Evolutionary conservation across 768 basidiomycete genomes (phyloP), one percentile per base, ranked within the genome.

Genomic region (Hortiboletus flavorubellus): DNA sequence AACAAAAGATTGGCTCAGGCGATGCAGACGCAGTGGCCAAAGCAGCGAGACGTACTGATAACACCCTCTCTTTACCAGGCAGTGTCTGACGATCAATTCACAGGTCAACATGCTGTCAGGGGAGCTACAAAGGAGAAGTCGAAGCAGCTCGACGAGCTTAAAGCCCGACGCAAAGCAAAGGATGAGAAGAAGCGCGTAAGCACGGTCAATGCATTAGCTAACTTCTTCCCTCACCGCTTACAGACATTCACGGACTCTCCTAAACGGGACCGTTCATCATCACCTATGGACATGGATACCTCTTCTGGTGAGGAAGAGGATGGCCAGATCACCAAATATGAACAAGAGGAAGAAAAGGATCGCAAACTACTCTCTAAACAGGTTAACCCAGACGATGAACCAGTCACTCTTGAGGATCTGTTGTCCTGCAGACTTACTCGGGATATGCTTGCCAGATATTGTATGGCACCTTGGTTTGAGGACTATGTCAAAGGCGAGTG

Each of bases 201-300:
- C 69, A 39, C 48, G 18, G 35, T 16, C 9, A 16, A 29, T 47
- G 16, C 46, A 21, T 15, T 14, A 23, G 21, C 9, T 41, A 46
- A 41, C 46, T 51, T 43, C 45, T 46, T 60, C 46, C 45, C 53
- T 57, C 61, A 60, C 49, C 23, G 49, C 26, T 21, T 43, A 38
- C 59, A 86, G 81, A 77, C 75, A 68, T 70, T 73, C 62, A 71
- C 67, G 46, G 72, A 76, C 59, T 85, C 86, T 12, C 85, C 86
- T 5, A 83, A 83, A 64, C 81, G 83, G 18, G 86, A 89, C 46
- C 81, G 85, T 26, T 87, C 87, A 3, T 85, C 89, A 1, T 91
- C 91, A 21, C 86, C 89, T 1, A 89, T 86, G 80, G 89, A 89
- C 64, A 91, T 91, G 82, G 91, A 90, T 45, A 87, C 86, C 29